phyloP scores from a whole-genome alignment of 352 stramenopile species.

The Phytophthora europaea region DNA sequence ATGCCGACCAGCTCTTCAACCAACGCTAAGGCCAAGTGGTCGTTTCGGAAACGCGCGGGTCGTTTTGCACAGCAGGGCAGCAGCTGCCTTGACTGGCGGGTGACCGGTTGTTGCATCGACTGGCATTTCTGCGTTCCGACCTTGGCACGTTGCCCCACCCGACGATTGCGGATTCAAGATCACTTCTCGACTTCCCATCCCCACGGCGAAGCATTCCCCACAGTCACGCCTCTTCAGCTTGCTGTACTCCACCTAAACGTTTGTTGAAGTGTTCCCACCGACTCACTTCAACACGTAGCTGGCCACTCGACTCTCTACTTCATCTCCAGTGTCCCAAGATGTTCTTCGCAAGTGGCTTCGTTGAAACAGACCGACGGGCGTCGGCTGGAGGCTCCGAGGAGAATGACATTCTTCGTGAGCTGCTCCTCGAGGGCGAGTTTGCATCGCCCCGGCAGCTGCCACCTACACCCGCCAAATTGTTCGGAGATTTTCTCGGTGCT shows the following conservation, averaged over 20 bases:
- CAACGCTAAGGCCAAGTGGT: conserved; percentile 30
- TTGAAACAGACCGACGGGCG: conserved; percentile 71
- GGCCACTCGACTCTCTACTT: conserved; percentile 22
- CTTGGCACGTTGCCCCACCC: conserved; percentile 29
- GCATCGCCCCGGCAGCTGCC: conserved; percentile 66
- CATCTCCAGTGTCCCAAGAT: conserved; percentile 42
- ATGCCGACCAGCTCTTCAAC: conserved; percentile 32
- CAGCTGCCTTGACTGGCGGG: conserved; percentile 32
- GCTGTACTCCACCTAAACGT: conserved; percentile 54
- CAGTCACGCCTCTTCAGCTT: conserved; percentile 41
- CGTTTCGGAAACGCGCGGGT: conserved; percentile 45
- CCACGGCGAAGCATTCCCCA: conserved; percentile 41
- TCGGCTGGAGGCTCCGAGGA: conserved; percentile 55
- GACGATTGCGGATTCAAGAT: conserved; percentile 29
- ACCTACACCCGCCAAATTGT: conserved; percentile 56
- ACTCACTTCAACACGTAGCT: conserved; percentile 43
- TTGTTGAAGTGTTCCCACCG: conserved; percentile 38
- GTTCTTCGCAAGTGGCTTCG: conserved; percentile 81
- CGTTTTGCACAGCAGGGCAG: conserved; percentile 32
- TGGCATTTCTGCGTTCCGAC: conserved; percentile 40
- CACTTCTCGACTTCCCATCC: conserved; percentile 55
- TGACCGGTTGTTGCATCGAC: conserved; percentile 30
- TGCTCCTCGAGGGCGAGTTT: conserved; percentile 78
- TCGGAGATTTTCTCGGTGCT: conserved; percentile 24
- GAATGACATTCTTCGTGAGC: conserved; percentile 79